Base-by-base conservation (phyloP, 1,139 yeast genomes). In the Yamadazyma blattariae region DNA sequence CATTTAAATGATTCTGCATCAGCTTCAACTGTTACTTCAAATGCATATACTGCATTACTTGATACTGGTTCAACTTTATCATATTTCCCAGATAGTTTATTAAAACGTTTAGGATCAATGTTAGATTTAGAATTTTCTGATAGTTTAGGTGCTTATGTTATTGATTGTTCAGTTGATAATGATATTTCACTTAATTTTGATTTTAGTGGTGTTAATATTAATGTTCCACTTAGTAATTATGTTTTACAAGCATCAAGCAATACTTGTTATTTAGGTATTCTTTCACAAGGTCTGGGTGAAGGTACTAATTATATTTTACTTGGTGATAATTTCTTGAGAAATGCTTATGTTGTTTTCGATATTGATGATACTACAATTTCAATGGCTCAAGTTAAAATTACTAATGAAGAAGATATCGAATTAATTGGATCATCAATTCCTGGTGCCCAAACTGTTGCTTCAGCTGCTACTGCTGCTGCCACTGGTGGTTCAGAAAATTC, bases 301-400 rank as follows among this genome's bases (percentile, higher is more conserved):
- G 38, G 42, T 6, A 19, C 44, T 2, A 38, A 38, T 26, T 60
- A 52, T 40, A 44, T 62, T 26, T 50, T 64, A 34, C 52, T 87
- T 11, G 96, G 96, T 30, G 95, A 86, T 56, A 74, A 81, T 22
- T 79, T 87, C 59, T 61, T 89, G 49, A 71, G 87, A 41, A 68
- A 76, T 35, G 89, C 86, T 7, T 88, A 88, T 54, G 76, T 81
- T 36, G 95, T 87, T 29, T 87, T 75, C 49, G 94, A 89, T 57
- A 62, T 87, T 44, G 89, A 83, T 22, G 75, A 74, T 43, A 59
- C 64, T 36, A 77, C 79, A 50, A 66, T 88, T 20, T 79, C 82
- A 1, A 40, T 89, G 35, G 96, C 94, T 1, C 86, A 75, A 47
- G 82, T 80, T 6, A 61, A 59, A 36, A 52, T 54, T 31, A 53